Base-by-base conservation (phyloP, 2,329 filamentous ascomycete species). In the Cladorrhinum sp. region DNA sequence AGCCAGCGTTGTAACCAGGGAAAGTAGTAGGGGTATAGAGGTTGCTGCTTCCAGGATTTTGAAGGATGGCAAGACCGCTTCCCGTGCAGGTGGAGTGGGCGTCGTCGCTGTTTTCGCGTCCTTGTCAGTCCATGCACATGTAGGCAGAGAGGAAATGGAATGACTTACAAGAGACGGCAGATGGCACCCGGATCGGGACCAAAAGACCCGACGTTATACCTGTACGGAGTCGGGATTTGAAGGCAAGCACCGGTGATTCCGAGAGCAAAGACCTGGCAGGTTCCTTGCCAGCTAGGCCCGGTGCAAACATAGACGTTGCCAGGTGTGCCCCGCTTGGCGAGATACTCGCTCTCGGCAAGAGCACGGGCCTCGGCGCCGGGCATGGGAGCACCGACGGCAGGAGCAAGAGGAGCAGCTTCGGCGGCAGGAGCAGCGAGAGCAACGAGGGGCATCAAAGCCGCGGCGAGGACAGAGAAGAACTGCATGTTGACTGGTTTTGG, bases 291-390 rank as follows among this genome's bases (percentile, higher is more conserved):
- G 51, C 22, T 41, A 2, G 51, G 51, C 16, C 24, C 51, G 18
- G 51, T 54, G 51, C 51, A 54, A 8, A 41, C 25, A 16, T 16
- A 41, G 32, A 54, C 51, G 22, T 54, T 38, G 51, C 51, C 51
- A 18, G 51, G 51, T 6, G 51, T 54, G 6, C 24, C 51, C 7
- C 51, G 51, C 51, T 54, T 54, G 32, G 32, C 7, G 32, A 36
- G 32, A n/a, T n/a, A n/a, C n/a, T n/a, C n/a, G n/a, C n/a, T n/a
- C 51, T 54, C 41, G 32, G 32, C 7, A 13, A 36, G 32, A 3
- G 7, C 32, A 12, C 16, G 7, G 32, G 32, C 32, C 32, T 36
- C 32, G 16, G 12, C 9, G 2, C 32, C 32, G 32, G 10, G 3
- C 4, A 36, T 36, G 32, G 32, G 32, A 36, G 32, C 4, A 12